Base-by-base conservation (phyloP, 106 monocot genomes). In the Posidonia australis region DNA sequence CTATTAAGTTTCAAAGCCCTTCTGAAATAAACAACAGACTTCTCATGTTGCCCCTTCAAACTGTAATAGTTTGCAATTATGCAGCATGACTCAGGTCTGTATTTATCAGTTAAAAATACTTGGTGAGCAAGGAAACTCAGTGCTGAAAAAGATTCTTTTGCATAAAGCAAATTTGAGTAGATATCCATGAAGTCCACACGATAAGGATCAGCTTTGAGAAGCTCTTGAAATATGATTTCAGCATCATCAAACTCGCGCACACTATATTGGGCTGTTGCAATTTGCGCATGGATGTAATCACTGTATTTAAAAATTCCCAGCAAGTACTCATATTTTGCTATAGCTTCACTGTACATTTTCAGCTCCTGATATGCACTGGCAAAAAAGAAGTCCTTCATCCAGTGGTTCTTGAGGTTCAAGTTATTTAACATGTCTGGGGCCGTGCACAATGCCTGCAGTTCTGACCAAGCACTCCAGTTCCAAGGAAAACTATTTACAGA, bases 391-490 rank as follows among this genome's bases (percentile, higher is more conserved):
- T 99, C 98, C 66, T 91, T 99, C 98, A 99, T 91, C 98, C 91
- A 99, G 57, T 99, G 98, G 51, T 88, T 85, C 67, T 81, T 90
- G 57, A 91, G 65, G 62, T 81, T 83, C 54, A 98, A 66, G 61
- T 55, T 78, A 55, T 73, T 83, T 17, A 99, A 51, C 27, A 72
- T 73, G 49, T 98, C 96, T 21, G 63, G 66, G 9, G 80, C 84
- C 13, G 82, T 83, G 75, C 96, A 90, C 17, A 90, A 63, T 53
- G 87, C 74, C 46, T 69, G 77, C 12, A 99, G 80, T 19, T 99
- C 98, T 63, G 77, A 77, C 98, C 91, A 99, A 46, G 98, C 98
- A 73, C 77, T 87, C 98, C 91, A 99, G 57, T 99, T 99, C 98
- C 98, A 99, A 31, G 98, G 98, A 54, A 83, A 99, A 56, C 69